phyloP scores from a whole-genome alignment of 148 eudicot species.

The Rhododendron mucronatum region DNA sequence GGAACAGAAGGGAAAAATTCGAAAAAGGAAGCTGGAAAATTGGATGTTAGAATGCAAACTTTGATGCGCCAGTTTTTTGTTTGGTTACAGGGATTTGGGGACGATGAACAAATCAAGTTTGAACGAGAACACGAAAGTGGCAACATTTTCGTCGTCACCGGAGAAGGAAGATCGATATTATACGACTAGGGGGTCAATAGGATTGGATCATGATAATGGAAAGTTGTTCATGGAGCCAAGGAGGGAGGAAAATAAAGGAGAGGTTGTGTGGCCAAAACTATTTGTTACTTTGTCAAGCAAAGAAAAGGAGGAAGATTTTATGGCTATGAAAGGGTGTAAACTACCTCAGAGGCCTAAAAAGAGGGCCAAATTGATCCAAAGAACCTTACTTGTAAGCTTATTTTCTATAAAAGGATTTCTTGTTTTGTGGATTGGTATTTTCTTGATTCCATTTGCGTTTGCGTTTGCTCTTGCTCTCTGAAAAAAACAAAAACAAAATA shows the following conservation, averaged over 20 bases:
- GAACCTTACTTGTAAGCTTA: constrained; percentile 61
- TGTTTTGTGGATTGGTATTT: background rate
- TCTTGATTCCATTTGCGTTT: background rate
- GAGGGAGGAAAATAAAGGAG: constrained; percentile 29
- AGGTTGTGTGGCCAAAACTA: constrained; percentile 69
- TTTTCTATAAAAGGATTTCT: background rate
- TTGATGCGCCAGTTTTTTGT: background rate
- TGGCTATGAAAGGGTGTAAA: constrained; percentile 97
- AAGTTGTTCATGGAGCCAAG: constrained; percentile 31
- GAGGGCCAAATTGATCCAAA: constrained; percentile 80
- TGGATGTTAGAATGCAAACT: background rate
- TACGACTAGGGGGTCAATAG: constrained; percentile 66
- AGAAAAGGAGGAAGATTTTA: constrained; percentile 95
- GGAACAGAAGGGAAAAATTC: background rate
- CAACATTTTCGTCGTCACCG: constrained; percentile 40
- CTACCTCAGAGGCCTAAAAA: constrained; percentile 98
- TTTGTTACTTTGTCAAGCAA: constrained; percentile 66
- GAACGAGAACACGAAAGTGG: constrained; percentile 22
- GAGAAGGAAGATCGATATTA: constrained; percentile 80
- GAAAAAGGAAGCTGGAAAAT: background rate
- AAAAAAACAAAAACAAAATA: background rate
- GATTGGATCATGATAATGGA: constrained; percentile 45
- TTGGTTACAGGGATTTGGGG: constrained; percentile 31
- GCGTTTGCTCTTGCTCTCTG: background rate
- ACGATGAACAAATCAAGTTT: constrained; percentile 20